These are phyloP conservation scores for Dendrobium nobile DNA, from an alignment of 106 monocot genomes.

Conservation along the genomic window DNA sequence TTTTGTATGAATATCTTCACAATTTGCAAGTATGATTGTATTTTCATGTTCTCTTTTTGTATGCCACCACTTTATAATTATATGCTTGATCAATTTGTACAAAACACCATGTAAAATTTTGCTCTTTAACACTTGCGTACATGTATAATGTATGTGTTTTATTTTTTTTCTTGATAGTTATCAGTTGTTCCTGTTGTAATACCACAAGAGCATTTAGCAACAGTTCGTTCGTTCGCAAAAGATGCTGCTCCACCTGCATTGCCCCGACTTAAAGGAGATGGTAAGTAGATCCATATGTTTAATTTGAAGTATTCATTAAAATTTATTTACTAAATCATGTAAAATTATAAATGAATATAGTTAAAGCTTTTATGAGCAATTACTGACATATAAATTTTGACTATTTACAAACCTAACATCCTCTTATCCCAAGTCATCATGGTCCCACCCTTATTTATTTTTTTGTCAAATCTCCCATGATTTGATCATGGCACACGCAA, in stretches of 20 bases:
- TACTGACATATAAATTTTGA: neutral
- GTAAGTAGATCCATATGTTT: constrained; percentile 28
- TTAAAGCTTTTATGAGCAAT: neutral
- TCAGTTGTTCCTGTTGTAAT: constrained; percentile 50
- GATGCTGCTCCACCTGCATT: constrained; percentile 52
- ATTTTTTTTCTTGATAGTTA: constrained; percentile 24
- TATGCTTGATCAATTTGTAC: too few species aligned
- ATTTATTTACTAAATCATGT: neutral
- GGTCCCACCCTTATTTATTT: too few species aligned
- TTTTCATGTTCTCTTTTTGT: too few species aligned
- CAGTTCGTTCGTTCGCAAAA: constrained; percentile 56
- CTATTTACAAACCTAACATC: neutral
- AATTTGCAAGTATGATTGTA: neutral
- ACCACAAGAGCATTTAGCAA: constrained; percentile 28
- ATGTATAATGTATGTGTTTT: constrained; percentile 2
- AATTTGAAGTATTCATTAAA: neutral
- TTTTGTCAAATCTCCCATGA: too few species aligned
- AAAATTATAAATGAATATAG: neutral
- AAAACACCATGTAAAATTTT: neutral
- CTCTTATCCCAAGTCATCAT: too few species aligned
- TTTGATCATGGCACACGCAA: too few species aligned
- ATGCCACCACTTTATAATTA: too few species aligned
- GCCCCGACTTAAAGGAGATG: constrained; percentile 65
- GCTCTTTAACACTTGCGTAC: neutral
- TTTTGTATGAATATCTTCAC: neutral